These are phyloP conservation scores for Phymatotrichopsis omnivora DNA, from an alignment of 2,329 filamentous ascomycete species.

Conservation along the genomic window DNA sequence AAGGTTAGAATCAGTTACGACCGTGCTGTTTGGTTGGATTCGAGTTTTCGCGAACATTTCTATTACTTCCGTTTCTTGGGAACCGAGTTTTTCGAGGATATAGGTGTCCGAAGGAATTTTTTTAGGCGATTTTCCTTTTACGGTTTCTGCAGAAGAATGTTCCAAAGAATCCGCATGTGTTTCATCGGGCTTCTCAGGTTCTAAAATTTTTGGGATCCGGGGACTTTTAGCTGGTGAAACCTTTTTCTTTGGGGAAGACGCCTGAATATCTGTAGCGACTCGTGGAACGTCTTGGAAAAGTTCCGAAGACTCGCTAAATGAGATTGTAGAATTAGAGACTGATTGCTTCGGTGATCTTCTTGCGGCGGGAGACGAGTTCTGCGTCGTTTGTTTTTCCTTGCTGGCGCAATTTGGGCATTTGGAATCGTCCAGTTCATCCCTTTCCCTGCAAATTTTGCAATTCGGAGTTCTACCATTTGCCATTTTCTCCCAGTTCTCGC, in stretches of 20 bases:
- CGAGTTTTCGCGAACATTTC: constrained; percentile 6
- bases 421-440: constrained; percentile 21
- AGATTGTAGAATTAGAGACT: neutral
- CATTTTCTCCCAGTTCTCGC: constrained; percentile 14
- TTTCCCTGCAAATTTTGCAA: constrained; percentile 18
- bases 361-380: constrained; percentile 8
- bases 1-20: neutral
- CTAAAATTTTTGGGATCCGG: too few relatives aligned
- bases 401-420: constrained; percentile 12
- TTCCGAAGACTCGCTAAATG: neutral
- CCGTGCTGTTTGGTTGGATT: neutral
- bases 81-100: constrained; percentile 7
- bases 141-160: neutral
- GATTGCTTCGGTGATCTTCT: neutral
- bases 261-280: too few relatives aligned
- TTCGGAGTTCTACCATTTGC: constrained; percentile 8
- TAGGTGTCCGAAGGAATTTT: constrained; percentile 5
- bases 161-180: neutral
- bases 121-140: neutral
- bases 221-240: neutral
- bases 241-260: neutral
- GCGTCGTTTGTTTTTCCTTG: constrained; percentile 13
- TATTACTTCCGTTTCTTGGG: constrained; percentile 3
- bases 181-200: too few relatives aligned
- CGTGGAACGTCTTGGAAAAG: too few relatives aligned